Conservation (phyloP, 352 stramenopile species). For the Phytophthora macrochlamydospora region DNA sequence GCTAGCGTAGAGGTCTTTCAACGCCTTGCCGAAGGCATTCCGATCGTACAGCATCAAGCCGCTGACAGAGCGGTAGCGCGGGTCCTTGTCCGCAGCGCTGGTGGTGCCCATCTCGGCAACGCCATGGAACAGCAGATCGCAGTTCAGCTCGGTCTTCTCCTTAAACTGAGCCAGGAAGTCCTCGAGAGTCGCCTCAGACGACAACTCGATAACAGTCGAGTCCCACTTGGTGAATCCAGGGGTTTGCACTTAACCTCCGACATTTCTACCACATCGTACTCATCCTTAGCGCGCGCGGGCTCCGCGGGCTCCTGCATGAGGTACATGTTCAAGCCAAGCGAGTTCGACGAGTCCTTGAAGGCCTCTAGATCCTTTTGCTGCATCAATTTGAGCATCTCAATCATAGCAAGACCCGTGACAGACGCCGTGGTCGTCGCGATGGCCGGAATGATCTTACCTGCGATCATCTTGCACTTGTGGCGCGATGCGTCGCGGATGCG, state of each 20-base stretch:
- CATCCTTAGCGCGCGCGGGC: conserved; percentile 88
- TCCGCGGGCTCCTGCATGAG: conserved; percentile 89
- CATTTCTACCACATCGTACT: conserved; percentile 92
- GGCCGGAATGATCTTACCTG: conserved; percentile 99
- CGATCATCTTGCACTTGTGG: conserved; percentile 98
- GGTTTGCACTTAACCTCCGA: conserved; percentile 88
- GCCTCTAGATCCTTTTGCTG: conserved; percentile 88
- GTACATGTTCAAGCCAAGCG: conserved; percentile 93
- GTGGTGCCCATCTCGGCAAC: conserved; percentile 77
- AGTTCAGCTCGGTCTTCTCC: conserved; percentile 75
- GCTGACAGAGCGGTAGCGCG: conserved; percentile 68
- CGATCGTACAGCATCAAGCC: conserved; percentile 89
- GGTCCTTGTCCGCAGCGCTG: conserved; percentile 60
- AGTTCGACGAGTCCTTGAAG: conserved; percentile 94
- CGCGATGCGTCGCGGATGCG: conserved; percentile 81
- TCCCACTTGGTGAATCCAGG: conserved; percentile 94
- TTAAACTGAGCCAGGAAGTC: conserved; percentile 77
- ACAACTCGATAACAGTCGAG: conserved; percentile 78
- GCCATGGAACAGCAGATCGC: conserved; percentile 80
- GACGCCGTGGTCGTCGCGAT: conserved; percentile 99
- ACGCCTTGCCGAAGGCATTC: conserved; percentile 72
- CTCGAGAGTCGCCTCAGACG: conserved; percentile 64
- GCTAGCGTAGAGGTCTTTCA: conserved; percentile 74
- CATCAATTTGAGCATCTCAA: conserved; percentile 90
- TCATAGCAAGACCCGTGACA: conserved; percentile 96